Evolutionary conservation across 306 rosid genomes (phyloP).

Genomic region (Ormosia semicastrata): DNA sequence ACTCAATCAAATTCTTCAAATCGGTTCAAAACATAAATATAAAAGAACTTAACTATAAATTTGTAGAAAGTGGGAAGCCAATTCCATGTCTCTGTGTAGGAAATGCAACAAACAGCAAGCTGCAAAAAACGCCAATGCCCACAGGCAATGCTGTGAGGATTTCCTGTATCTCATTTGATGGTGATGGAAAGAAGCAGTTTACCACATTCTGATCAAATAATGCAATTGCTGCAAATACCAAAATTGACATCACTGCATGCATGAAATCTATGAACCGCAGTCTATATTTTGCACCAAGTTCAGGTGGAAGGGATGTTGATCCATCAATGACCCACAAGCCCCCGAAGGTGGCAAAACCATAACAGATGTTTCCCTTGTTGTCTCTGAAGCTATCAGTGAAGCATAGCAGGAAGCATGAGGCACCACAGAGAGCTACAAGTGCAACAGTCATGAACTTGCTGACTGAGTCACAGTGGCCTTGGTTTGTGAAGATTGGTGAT

Average conservation of each 20-base stretch:
- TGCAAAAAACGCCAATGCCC: slow-evolving; percentile 51
- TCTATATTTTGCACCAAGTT: slow-evolving; percentile 39
- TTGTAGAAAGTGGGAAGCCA: slow-evolving; percentile 54
- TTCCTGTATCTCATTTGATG: slow-evolving; percentile 44
- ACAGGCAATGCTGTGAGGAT: slow-evolving; percentile 54
- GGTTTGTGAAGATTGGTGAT: slow-evolving; percentile 65
- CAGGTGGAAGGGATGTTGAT: slow-evolving; percentile 28
- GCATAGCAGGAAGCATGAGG: slow-evolving; percentile 57
- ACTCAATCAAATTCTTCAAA: too few species aligned
- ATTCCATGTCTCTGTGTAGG: slow-evolving; percentile 69
- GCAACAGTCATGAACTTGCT: slow-evolving; percentile 39
- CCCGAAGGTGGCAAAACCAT: slow-evolving; percentile 62
- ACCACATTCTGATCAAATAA: slow-evolving; percentile 62
- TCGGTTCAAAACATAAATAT: too few species aligned
- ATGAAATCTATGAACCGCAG: slow-evolving; percentile 48
- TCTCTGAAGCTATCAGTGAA: slow-evolving; percentile 74
- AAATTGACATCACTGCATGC: slow-evolving; percentile 57
- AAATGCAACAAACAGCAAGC: slow-evolving; percentile 58
- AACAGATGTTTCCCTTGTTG: slow-evolving; percentile 53
- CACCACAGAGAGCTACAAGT: slow-evolving; percentile 49
- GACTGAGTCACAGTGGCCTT: slow-evolving; percentile 60
- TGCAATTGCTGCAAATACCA: slow-evolving; percentile 67
- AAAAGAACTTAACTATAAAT: background rate
- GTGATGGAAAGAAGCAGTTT: slow-evolving; percentile 52
- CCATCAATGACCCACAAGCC: slow-evolving; percentile 76